Base-by-base conservation (phyloP, 371 early-diverging fungal species). In the Rhizopus arrhizus region DNA sequence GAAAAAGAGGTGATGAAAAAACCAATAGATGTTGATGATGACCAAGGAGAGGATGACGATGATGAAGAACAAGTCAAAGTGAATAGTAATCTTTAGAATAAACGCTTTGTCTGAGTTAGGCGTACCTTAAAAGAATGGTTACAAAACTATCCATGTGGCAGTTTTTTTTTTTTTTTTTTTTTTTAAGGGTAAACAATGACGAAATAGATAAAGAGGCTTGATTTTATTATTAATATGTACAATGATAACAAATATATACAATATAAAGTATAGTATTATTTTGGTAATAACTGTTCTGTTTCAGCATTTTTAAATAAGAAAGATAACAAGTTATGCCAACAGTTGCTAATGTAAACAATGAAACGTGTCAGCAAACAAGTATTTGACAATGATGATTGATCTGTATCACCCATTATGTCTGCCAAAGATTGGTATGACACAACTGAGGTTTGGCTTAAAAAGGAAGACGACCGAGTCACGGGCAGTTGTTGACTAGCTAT, bases 401-500 rank as follows among this genome's bases (percentile, higher is more conserved):
- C 43, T 43, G 43, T 43, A 11, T 13, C 13, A 43, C 43, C 8
- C 28, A 29, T 48, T 9, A 48, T 48, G 31, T 48, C 48, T n/a
- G 48, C 48, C 48, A 48, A 29, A 4, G 48, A 48, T 48, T 48
- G 28, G 28, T 48, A 48, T 4, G 48, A 48, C 3, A 22, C 29
- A 28, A 29, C 48, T 7, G 48, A 67, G 33, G 32, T 59, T 46
- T 67, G 62, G 40, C 67, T 67, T 28, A 62, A 31, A 45, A 61
- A 58, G 29, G 66, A 58, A 36, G 50, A 49, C 8, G 66, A 62
- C 33, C 66, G 58, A 45, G 62, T 66, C 61, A 62, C 52, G 56
- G 48, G 48, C 10, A 29, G 9, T 2, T 8, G 40, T 38, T 38
- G 40, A 13, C 11, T 38, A 13, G 40, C 13, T 2, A 38, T 38